Evolutionary conservation across 495 filamentous ascomycete species (phyloP).

Genomic region (Terfezia boudieri): DNA sequence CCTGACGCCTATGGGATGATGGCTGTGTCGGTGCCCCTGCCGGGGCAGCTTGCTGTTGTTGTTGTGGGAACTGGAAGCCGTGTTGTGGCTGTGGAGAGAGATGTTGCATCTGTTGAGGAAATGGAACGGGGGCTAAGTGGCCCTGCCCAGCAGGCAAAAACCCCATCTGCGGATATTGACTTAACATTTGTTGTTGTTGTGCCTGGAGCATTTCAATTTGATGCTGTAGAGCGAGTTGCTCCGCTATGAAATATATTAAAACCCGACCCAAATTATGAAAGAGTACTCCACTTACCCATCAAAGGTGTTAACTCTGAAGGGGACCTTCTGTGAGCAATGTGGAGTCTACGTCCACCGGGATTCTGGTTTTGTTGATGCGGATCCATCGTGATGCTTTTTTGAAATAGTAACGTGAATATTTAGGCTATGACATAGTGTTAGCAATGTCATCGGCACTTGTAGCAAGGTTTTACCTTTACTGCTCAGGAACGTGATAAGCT

Average conservation of each 20-base stretch:
- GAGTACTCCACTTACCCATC: constrained; percentile 61
- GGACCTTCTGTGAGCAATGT: constrained; percentile 93
- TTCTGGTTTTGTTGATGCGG: constrained; percentile 55
- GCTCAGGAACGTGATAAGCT: background rate
- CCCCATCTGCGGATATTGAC: constrained; percentile 92
- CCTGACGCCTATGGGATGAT: constrained; percentile 85
- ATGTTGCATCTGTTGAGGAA: constrained; percentile 46
- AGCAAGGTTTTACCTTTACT: background rate
- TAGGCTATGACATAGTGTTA: background rate
- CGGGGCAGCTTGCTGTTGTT: constrained; percentile 42
- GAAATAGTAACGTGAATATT: background rate
- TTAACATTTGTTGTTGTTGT: constrained; percentile 94
- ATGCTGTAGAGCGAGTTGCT: constrained; percentile 96
- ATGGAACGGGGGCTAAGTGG: constrained; percentile 41
- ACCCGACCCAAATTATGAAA: constrained; percentile 1
- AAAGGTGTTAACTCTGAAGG: constrained; percentile 93
- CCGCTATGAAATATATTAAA: constrained; percentile 35
- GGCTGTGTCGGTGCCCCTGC: constrained; percentile 60
- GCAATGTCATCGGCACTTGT: background rate
- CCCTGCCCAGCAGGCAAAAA: constrained; percentile 63
- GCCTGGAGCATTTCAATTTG: constrained; percentile 96
- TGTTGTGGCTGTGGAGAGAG: constrained; percentile 44
- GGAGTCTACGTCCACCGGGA: constrained; percentile 69
- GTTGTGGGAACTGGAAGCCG: constrained; percentile 77
- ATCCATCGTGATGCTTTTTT: constrained; percentile 39